Base-by-base conservation (phyloP, 371 early-diverging fungal species). In the Zychaea mexicana region DNA sequence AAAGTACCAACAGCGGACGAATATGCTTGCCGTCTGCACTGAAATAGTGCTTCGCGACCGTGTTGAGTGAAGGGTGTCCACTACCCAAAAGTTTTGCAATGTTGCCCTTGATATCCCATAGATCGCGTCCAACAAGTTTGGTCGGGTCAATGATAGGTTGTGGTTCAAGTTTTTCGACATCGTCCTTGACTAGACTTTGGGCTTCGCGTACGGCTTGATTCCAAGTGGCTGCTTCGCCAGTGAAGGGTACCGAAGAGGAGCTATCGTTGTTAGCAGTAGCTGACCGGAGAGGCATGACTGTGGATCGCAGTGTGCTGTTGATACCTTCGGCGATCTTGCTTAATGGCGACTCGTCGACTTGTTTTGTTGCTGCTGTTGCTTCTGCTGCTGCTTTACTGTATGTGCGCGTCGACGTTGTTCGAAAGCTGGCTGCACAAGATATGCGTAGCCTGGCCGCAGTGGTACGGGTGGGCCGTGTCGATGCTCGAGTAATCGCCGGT, bases 31-130 rank as follows among this genome's bases (percentile, higher is more conserved):
- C 97, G 22, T 92, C 88, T 3, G 88, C 85, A 61, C 81, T 77
- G 62, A 97, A 94, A 71, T 96, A 96, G 75, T 98, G 96, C 57
- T 85, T 85, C 45, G 89, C 87, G 46, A 98, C 87, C 17, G 92
- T 93, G 59, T 92, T 86, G 36, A 97, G 72, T 69, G 94, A 89
- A 13, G 97, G 96, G 62, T 96, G 95, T 15, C 89, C 91, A 60
- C 87, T 85, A 21, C 92, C 92, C 33, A 96, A 66, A 15, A 97
- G 79, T 36, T 85, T 80, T 17, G 87, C 78, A 45, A 98, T 91
- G 68, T 96, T 95, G 57, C 85, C 83, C 38, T 92, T 95, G 27
- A 98, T 83, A 49, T 93, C 87, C 57, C 86, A 81, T 52, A 97
- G 68, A 73, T 97, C 92, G 0, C 81, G 71, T 12, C 93, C 93